Conservation (phyloP, 176 grass and related monocot genomes). For the Avena atlantica region DNA sequence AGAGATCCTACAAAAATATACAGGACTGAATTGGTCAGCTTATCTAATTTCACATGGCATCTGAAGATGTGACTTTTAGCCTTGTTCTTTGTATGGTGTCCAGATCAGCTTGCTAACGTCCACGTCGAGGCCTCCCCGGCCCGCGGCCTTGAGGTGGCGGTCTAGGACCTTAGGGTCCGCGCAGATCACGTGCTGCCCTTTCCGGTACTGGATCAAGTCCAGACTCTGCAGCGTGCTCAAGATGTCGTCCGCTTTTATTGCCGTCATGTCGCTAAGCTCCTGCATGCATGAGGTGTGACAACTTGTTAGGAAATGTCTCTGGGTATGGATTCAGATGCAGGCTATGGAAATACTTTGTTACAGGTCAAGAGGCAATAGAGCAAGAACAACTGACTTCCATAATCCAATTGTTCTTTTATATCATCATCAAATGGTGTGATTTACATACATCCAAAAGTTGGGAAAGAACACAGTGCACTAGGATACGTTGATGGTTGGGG, state of each 20-base stretch:
- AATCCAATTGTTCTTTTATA: slow-evolving; percentile 39
- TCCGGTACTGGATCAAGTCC: slow-evolving; percentile 91
- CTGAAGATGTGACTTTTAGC: slow-evolving; percentile 34
- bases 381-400: slow-evolving; percentile 42
- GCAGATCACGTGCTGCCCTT: slow-evolving; percentile 96
- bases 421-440: slow-evolving; percentile 25
- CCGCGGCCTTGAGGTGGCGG: slow-evolving; percentile 90
- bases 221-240: slow-evolving; percentile 87
- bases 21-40: slow-evolving; percentile 46
- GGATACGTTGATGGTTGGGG: background rate
- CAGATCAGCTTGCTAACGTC: slow-evolving; percentile 98
- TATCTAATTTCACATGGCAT: slow-evolving; percentile 32
- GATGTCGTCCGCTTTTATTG: slow-evolving; percentile 93
- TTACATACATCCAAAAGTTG: slow-evolving; percentile 42
- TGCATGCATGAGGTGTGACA: slow-evolving; percentile 42
- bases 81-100: slow-evolving; percentile 98
- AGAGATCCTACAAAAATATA: slow-evolving; percentile 44
- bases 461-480: background rate
- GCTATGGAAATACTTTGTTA: slow-evolving; percentile 11
- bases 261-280: slow-evolving; percentile 98
- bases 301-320: slow-evolving; percentile 17
- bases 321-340: slow-evolving; percentile 11
- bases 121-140: slow-evolving; percentile 83
- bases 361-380: slow-evolving; percentile 14
- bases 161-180: slow-evolving; percentile 95